Evolutionary conservation across 2,329 filamentous ascomycete genomes (phyloP), one percentile per base, ranked within the genome.

Genomic region (Scedosporium minutisporum): DNA sequence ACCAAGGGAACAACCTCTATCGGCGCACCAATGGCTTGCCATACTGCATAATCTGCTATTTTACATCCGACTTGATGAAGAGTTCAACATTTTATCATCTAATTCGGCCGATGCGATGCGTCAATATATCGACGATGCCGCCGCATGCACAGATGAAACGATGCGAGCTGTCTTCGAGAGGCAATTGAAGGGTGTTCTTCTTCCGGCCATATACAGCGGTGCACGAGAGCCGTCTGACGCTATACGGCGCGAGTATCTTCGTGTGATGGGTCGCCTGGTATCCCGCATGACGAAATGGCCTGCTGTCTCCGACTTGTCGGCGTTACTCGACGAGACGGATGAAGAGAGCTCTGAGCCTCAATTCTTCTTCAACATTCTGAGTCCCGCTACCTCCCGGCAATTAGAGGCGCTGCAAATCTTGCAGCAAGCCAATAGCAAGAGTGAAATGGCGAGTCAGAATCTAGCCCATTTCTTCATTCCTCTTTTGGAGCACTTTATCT

Each of bases 291-390:
- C 88, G 0, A 75, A 81, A 0, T 93, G 91, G 86, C 71, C 82
- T 5, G 83, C 86, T 2, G 82, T 97, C 46, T 81, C 83, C 33
- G 92, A 96, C 71, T 83, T 99, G 76, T 78, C 83, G 64, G 80
- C 81, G 4, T 81, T 99, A 10, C 81, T 95, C 46, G 78, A 75
- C 4, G 75, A 77, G 6, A 73, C 75, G 14, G 77, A 89, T 61
- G 91, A 96, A 65, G 89, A 93, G 57, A 74, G 77, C 25, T 73
- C 78, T 1, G 82, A 84, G 63, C 77, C 81, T 10, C 89, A 90
- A 0, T 97, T 99, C 77, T 99, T 97, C 78, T 89, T 85, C 73
- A 96, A 97, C 68, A 86, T 97, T 55, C 78, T 97, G 42, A 93
- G 95, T 70, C 93, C 96, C 58, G 92, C 96, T 60, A 87, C 92